A percentile compares a stretch with the other conserved stretches of the same genome.
Conservation (phyloP, 148 eudicot genomes). For the Persicaria tinctoria region DNA sequence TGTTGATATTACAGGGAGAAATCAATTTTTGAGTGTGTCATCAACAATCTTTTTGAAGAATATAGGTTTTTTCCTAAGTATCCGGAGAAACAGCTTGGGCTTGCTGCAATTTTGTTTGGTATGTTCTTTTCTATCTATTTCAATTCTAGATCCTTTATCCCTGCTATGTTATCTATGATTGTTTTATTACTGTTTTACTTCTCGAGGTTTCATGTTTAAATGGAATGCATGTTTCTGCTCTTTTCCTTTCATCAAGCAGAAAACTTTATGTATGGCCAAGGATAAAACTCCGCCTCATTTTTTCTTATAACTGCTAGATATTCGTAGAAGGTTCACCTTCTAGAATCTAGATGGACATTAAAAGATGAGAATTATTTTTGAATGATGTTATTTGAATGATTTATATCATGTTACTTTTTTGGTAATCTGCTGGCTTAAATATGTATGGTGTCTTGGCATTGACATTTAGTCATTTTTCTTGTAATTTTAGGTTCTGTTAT, state of each 20-base stretch:
- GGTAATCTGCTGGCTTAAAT: neutral
- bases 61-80: slow-evolving; percentile 85
- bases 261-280: neutral
- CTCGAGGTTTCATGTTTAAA: neutral
- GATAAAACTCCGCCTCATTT: neutral
- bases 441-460: neutral
- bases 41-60: slow-evolving; percentile 85
- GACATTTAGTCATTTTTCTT: neutral
- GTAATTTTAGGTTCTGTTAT: slow-evolving; percentile 66
- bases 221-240: neutral
- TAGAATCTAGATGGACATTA: neutral
- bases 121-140: slow-evolving; percentile 18
- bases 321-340: neutral
- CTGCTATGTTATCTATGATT: neutral
- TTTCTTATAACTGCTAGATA: neutral
- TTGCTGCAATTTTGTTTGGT: slow-evolving; percentile 89
- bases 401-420: neutral
- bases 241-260: neutral
- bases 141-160: neutral
- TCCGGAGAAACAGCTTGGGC: slow-evolving; percentile 85
- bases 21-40: slow-evolving; percentile 85
- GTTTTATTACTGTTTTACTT: neutral
- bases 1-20: slow-evolving; percentile 53
- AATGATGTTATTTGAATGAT: neutral
- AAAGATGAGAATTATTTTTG: neutral